A percentile compares a stretch with the other conserved stretches of the same genome.
phyloP scores from a whole-genome alignment of 495 filamentous ascomycete genomes.

The Daldinia vernicosa region DNA sequence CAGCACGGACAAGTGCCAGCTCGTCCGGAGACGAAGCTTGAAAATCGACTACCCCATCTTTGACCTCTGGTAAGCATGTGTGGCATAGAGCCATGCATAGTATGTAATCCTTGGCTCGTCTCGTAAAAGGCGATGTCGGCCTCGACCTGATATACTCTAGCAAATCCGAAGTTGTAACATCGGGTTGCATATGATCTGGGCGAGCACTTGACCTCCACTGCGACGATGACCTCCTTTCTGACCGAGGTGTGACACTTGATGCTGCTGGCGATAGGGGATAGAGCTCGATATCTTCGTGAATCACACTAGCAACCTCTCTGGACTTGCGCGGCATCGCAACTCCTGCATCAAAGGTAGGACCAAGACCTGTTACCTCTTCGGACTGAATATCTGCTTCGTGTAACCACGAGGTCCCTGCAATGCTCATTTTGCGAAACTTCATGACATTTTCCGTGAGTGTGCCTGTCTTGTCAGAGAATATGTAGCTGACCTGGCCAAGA shows the following conservation, averaged over 20 bases:
- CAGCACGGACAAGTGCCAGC: slow-evolving; percentile 80
- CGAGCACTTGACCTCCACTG: slow-evolving; percentile 52
- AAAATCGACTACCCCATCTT: slow-evolving; percentile 70
- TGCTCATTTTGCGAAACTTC: slow-evolving; percentile 88
- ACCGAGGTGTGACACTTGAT: slow-evolving; percentile 18
- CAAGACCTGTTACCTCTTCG: slow-evolving; percentile 42
- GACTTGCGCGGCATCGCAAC: slow-evolving; percentile 31
- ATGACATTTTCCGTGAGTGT: slow-evolving; percentile 93
- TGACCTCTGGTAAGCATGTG: slow-evolving; percentile 83
- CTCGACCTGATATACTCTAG: slow-evolving; percentile 76
- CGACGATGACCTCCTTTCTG: slow-evolving; percentile 47
- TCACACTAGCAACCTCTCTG: slow-evolving; percentile 35
- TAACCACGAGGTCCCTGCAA: slow-evolving; percentile 85
- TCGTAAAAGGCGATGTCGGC: slow-evolving; percentile 80
- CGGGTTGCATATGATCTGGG: slow-evolving; percentile 57
- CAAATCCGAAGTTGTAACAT: slow-evolving; percentile 74
- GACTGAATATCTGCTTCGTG: slow-evolving; percentile 76
- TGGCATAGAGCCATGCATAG: slow-evolving; percentile 87
- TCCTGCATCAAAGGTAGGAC: slow-evolving; percentile 3
- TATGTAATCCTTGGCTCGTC: slow-evolving; percentile 82
- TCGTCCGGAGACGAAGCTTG: slow-evolving; percentile 93
- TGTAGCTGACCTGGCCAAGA: slow-evolving; percentile 87
- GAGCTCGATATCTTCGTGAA: slow-evolving; percentile 46
- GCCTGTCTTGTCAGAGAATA: slow-evolving; percentile 95
- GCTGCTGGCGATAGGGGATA: slow-evolving; percentile 39